Conservation (phyloP, 345 rosid genomes). For the Melastoma malabathricum region DNA sequence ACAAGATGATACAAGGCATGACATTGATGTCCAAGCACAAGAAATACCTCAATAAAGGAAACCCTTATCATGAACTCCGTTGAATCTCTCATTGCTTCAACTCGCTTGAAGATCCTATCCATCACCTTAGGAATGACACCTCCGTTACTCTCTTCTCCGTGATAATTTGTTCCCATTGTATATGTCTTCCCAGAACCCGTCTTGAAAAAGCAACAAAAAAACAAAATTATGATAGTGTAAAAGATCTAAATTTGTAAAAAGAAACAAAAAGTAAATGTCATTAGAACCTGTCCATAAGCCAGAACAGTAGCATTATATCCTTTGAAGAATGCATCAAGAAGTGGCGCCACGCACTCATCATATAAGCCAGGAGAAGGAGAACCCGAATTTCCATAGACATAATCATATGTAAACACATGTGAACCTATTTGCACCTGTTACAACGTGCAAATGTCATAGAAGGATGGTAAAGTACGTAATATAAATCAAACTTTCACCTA, state of each 20-base stretch:
- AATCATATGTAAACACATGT: conserved; percentile 74
- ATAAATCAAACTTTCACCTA: neutral
- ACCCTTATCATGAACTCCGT: conserved; percentile 67
- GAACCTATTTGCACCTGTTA: conserved; percentile 77
- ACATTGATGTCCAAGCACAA: neutral
- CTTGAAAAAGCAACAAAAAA: conserved; percentile 18
- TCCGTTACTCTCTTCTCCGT: conserved; percentile 39
- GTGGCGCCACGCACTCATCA: conserved; percentile 67
- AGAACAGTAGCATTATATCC: conserved; percentile 95
- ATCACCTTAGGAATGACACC: conserved; percentile 80
- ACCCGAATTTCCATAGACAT: conserved; percentile 46
- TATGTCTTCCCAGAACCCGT: conserved; percentile 94
- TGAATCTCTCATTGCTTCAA: conserved; percentile 30
- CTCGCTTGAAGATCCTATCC: conserved; percentile 56
- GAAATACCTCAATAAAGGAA: conserved; percentile 79
- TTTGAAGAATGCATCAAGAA: conserved; percentile 69
- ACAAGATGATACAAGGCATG: neutral
- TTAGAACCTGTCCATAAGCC: conserved; percentile 75
- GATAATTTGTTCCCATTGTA: conserved; percentile 89
- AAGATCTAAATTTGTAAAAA: neutral
- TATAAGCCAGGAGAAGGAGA: conserved; percentile 37
- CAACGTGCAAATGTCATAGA: neutral
- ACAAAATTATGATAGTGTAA: neutral
- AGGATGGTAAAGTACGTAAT: neutral
- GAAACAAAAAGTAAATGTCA: neutral